These are phyloP conservation scores for Cenococcum geophilum DNA, from an alignment of 495 filamentous ascomycete species.

Conservation along the genomic window DNA sequence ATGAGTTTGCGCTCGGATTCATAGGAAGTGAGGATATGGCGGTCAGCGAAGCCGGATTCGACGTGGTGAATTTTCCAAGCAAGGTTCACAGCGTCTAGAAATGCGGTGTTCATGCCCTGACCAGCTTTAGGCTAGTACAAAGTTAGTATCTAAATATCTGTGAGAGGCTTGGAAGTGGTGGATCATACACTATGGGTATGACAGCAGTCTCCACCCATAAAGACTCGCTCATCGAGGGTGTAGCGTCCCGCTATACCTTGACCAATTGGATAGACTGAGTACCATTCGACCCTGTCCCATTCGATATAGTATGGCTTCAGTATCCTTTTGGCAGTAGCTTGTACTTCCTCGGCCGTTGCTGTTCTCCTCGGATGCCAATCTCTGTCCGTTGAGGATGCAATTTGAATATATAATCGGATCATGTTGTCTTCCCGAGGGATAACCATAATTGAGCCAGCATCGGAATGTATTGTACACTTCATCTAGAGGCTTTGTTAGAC, in stretches of 20 bases:
- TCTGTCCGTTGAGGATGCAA: constrained; percentile 52
- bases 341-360: constrained; percentile 53
- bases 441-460: constrained; percentile 45
- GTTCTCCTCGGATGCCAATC: constrained; percentile 51
- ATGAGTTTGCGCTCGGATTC: constrained; percentile 60
- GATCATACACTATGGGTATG: constrained; percentile 51
- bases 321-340: constrained; percentile 54
- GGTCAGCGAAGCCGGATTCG: constrained; percentile 47
- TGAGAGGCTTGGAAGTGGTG: not conserved
- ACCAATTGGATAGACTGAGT: constrained; percentile 57
- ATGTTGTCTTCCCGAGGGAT: constrained; percentile 44
- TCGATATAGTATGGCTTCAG: constrained; percentile 55
- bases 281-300: constrained; percentile 56
- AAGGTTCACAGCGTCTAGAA: constrained; percentile 56
- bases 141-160: constrained; percentile 40
- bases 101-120: constrained; percentile 67
- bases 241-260: constrained; percentile 67
- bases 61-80: constrained; percentile 68
- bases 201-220: constrained; percentile 58
- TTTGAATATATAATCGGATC: constrained; percentile 44
- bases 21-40: constrained; percentile 61
- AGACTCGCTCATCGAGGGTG: constrained; percentile 54
- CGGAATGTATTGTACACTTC: constrained; percentile 70
- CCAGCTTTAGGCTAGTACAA: constrained; percentile 58
- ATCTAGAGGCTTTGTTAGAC: constrained; percentile 49